Evolutionary conservation across 164 flowering plant genomes (phyloP), one percentile per base, ranked within the genome.

Genomic region (Paratinospora sagittata): DNA sequence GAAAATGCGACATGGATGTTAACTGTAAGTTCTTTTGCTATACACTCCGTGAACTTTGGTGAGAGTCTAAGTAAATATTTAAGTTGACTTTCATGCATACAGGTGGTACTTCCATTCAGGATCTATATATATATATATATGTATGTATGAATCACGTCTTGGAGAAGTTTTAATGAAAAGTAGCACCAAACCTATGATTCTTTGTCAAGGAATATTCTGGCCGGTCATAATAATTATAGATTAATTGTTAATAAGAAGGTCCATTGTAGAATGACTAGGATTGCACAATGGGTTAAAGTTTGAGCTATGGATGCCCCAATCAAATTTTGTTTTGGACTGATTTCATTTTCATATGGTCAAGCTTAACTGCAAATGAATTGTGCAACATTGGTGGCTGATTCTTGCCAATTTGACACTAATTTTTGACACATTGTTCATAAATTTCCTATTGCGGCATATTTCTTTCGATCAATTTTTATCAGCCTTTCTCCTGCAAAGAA

Each of bases 1-100:
- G 88, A 85, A 70, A 85, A 82, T 64, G 88, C 88, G 24, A 84
- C 86, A 26, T 85, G 88, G 88, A 85, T 85, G 88, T 81, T 85
- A 39, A 85, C 88, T n/a, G 88, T 85, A 79, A 81, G 85, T 82
- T 74, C 58, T 37, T 77, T n/a, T 55, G 61, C 24, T 5, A 55
- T 19, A 0, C 21, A 21, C n/a, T 55, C 8, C 24, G 19, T n/a
- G 21, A 55, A n/a, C 24, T 23, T 17, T 55, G 47, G 47, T 43
- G 21, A 19, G 61, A 21, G 24, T 55, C 3, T n/a, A 6, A 19
- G 21, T 52, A 52, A 17, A 52, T 52, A 21, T 21, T 52, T 16
- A 43, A 16, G 49, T 16, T 43, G 14, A 43, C 14, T 47, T 47
- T 30, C 34, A 30, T 30, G 34, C 34, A 30, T 30, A 30, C 34